Percentiles rank a stretch among this genome's conserved stretches.
phyloP scores from a whole-genome alignment of 1,284 basidiomycete genomes.

The Boletus albobrunnescens region DNA sequence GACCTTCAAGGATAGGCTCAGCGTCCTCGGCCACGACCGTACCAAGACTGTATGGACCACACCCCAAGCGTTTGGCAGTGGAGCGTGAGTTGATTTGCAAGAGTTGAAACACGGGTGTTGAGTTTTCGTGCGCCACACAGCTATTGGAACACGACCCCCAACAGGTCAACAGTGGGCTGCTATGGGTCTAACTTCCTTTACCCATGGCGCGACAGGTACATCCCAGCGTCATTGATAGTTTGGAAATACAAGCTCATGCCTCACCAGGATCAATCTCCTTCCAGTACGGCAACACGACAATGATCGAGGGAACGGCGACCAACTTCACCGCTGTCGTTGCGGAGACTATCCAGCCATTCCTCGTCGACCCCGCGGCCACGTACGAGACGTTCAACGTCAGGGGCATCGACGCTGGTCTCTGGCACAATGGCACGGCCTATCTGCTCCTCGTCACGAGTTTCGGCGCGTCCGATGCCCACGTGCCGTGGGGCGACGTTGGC shows the following conservation, averaged over 20 bases:
- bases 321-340: slow-evolving; percentile 7
- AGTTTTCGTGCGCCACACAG: slow-evolving; percentile 14
- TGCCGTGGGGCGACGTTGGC: slow-evolving; percentile 23
- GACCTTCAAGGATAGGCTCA: slow-evolving; percentile 27
- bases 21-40: slow-evolving; percentile 27
- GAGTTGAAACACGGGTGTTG: not conserved
- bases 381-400: slow-evolving; percentile 4
- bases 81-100: slow-evolving; percentile 16
- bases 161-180: slow-evolving; percentile 28
- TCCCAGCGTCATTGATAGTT: too few species aligned
- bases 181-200: slow-evolving; percentile 26
- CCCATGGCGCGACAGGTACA: slow-evolving; percentile 28
- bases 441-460: slow-evolving; percentile 23
- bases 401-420: slow-evolving; percentile 25
- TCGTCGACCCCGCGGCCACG: slow-evolving; percentile 12
- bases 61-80: slow-evolving; percentile 29
- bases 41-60: slow-evolving; percentile 30
- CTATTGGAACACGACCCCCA: slow-evolving; percentile 29
- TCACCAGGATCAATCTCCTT: slow-evolving; percentile 30
- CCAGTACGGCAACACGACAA: slow-evolving; percentile 20
- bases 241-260: not conserved
- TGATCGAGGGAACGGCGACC: slow-evolving; percentile 23
- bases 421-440: slow-evolving; percentile 23
- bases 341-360: slow-evolving; percentile 19
- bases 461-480: not conserved